phyloP scores from a whole-genome alignment of 805 yeast genomes.

The Candida suzukii region DNA sequence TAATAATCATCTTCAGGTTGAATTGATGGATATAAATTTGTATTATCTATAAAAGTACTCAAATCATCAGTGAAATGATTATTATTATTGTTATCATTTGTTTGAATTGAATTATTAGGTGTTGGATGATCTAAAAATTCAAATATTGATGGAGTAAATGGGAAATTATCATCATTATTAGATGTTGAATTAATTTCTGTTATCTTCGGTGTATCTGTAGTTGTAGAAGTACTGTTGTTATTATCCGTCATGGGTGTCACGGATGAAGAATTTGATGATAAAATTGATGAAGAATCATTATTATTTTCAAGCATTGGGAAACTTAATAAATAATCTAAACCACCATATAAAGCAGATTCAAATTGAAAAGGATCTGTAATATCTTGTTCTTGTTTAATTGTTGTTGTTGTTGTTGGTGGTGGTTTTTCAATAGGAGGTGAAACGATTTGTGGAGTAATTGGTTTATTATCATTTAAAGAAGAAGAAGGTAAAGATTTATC shows the following conservation, averaged over 20 bases:
- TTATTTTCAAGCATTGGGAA: not conserved
- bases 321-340: conserved; percentile 23
- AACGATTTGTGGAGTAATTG: not conserved
- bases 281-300: not conserved
- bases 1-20: not conserved
- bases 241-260: too few relatives aligned
- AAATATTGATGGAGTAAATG: not conserved
- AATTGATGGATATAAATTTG: conserved; percentile 8
- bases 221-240: not conserved
- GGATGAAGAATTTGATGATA: too few relatives aligned
- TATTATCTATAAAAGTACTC: conserved; percentile 11
- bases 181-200: too few relatives aligned
- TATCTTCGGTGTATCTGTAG: not conserved
- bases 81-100: not conserved
- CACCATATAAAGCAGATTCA: conserved; percentile 24
- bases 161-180: not conserved
- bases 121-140: not conserved
- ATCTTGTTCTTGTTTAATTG: too few relatives aligned
- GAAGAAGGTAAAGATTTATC: too few relatives aligned
- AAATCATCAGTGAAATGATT: conserved; percentile 9
- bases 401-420: not conserved
- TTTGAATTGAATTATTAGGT: not conserved
- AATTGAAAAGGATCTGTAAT: conserved; percentile 19
- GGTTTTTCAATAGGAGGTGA: not conserved
- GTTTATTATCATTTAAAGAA: too few relatives aligned